These are phyloP conservation scores for Xylariaceae sp. DNA, from an alignment of 2,329 filamentous ascomycete species.

Conservation along the genomic window DNA sequence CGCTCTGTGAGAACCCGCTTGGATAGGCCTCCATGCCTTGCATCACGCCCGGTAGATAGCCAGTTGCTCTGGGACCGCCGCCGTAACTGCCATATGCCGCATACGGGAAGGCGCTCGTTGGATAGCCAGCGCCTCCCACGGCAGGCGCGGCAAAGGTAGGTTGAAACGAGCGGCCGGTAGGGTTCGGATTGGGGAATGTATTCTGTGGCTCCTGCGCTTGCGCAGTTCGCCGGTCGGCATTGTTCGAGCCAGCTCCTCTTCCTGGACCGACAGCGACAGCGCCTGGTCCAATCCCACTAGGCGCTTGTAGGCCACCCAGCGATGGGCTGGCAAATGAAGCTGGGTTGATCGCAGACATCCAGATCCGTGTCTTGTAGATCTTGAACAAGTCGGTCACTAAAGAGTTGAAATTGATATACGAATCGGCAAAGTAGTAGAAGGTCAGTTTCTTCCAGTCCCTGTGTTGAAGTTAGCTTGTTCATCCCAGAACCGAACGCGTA, in stretches of 20 bases:
- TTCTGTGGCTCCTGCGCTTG: conserved; percentile 38
- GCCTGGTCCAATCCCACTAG: conserved; percentile 62
- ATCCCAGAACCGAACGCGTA: neutral
- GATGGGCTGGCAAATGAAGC: conserved; percentile 85
- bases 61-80: conserved; percentile 35
- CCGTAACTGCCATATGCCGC: conserved; percentile 43
- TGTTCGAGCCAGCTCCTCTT: conserved; percentile 41
- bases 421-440: conserved; percentile 97
- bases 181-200: conserved; percentile 35
- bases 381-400: conserved; percentile 97
- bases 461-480: conserved; percentile 22
- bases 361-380: conserved; percentile 98
- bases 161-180: conserved; percentile 40
- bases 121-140: conserved; percentile 36
- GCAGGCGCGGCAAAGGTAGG: conserved; percentile 39
- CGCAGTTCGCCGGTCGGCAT: conserved; percentile 47
- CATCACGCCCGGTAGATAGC: conserved; percentile 38
- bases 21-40: conserved; percentile 41
- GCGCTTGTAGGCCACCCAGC: conserved; percentile 66
- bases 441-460: conserved; percentile 99
- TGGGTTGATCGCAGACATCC: conserved; percentile 99
- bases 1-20: conserved; percentile 36
- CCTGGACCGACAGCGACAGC: conserved; percentile 61
- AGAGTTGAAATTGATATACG: conserved; percentile 98
- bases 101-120: conserved; percentile 38